Base-by-base conservation (phyloP, 2,329 filamentous ascomycete species). In the Fusarium sp. region DNA sequence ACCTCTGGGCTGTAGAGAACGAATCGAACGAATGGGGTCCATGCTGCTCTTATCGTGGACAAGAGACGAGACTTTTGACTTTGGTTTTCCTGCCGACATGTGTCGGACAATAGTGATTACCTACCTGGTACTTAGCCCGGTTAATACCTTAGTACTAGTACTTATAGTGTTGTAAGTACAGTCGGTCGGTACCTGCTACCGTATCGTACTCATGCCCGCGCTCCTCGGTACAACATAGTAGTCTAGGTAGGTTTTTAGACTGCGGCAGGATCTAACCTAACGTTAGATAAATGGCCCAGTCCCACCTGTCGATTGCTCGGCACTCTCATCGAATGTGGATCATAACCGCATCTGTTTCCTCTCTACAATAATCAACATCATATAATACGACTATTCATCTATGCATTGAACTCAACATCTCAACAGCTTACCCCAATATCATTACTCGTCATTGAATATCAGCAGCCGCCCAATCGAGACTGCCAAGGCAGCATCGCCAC, bases 251-350 rank as follows among this genome's bases (percentile, higher is more conserved):
- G 29, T 45, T 13, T 29, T 60, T 56, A 60, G 46, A 69, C 55
- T 52, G 25, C 38, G 29, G 46, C 29, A 51, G 48, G 43, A 53
- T 62, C 40, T 56, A 52, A 38, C 34, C 34, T 38, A 38, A 38
- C 34, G 18, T 38, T 38, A 38, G 57, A 67, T 67, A 67, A 64
- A 61, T 64, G 43, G 44, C 49, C 53, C 44, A 60, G 58, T 60
- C 55, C 62, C 67, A 43, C 67, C 34, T 40, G 49, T 20, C n/a
- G 41, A 22, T 69, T 69, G 65, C 59, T 52, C 47, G 58, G 65
- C 60, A 34, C 32, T 34, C 61, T 54, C 27, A 53, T 52, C 32
- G 40, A 52, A 16, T 67, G 63, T 67, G 64, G 67, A 70, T 41
- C 67, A 43, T 49, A 30, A 32, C 45, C 58, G 53, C 52, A 58